Conservation (phyloP, 495 filamentous ascomycete genomes). For the Trichodelitschia bisporula region DNA sequence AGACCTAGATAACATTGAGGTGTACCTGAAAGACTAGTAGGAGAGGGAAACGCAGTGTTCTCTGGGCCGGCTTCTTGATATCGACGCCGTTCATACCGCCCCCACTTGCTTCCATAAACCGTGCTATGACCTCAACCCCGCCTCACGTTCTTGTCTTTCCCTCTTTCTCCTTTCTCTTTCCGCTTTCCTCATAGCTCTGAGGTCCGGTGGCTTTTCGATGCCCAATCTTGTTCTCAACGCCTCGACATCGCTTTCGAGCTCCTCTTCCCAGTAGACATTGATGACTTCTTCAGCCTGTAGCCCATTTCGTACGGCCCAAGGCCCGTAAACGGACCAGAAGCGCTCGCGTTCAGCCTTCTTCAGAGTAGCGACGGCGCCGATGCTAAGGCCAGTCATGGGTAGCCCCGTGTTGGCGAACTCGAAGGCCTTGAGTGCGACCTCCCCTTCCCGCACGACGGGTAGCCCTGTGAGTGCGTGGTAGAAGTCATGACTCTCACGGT, state of each 20-base stretch:
- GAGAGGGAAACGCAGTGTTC: too few species aligned
- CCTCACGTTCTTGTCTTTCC: conserved; percentile 18
- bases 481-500: conserved; percentile 94
- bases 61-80: too few species aligned
- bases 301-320: conserved; percentile 80
- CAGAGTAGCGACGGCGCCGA: conserved; percentile 43
- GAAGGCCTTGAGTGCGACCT: conserved; percentile 84
- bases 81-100: too few species aligned
- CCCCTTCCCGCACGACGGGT: conserved; percentile 78
- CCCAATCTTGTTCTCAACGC: conserved; percentile 47
- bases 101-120: too few species aligned
- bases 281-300: conserved; percentile 55
- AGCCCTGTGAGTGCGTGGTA: conserved; percentile 89
- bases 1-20: conserved; percentile 59
- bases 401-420: conserved; percentile 86
- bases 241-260: conserved; percentile 63
- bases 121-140: too few species aligned
- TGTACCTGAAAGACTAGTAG: too few species aligned
- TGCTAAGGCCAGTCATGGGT: conserved; percentile 79
- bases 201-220: conserved; percentile 74
- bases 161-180: conserved; percentile 41
- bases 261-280: conserved; percentile 97
- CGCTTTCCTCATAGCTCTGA: conserved; percentile 51
- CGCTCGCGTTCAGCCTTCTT: conserved; percentile 50
- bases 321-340: conserved; percentile 52